These are phyloP conservation scores for Exophiala aquamarina DNA, from an alignment of 2,329 filamentous ascomycete species.

Conservation along the genomic window DNA sequence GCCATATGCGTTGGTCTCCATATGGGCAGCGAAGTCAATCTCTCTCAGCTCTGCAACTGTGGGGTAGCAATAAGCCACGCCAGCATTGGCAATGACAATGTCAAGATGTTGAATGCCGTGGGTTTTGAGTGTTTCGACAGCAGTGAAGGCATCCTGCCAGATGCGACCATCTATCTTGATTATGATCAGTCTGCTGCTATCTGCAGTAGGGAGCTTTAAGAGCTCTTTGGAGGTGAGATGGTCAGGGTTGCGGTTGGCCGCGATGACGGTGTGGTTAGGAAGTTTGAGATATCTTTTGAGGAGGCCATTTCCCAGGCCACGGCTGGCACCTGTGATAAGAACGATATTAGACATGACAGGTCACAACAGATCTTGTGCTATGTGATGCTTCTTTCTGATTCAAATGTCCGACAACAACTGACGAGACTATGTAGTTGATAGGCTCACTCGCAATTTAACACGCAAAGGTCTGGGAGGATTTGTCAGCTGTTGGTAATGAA, in stretches of 20 bases:
- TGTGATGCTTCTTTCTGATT: too few relatives aligned
- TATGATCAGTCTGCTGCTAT: slow-evolving; percentile 33
- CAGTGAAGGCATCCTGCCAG: slow-evolving; percentile 30
- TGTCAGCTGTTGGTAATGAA: too few relatives aligned
- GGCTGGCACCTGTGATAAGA: too few relatives aligned
- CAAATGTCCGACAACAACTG: too few relatives aligned
- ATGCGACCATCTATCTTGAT: slow-evolving; percentile 34
- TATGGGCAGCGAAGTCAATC: slow-evolving; percentile 28
- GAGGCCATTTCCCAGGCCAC: neutral
- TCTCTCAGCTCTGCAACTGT: slow-evolving; percentile 34
- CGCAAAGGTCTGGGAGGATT: too few relatives aligned
- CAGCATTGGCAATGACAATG: slow-evolving; percentile 41
- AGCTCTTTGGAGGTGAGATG: slow-evolving; percentile 31
- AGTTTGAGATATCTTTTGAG: slow-evolving; percentile 1
- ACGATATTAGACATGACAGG: too few relatives aligned
- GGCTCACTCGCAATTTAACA: too few relatives aligned
- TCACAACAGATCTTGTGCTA: too few relatives aligned
- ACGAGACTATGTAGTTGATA: too few relatives aligned
- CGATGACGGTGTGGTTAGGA: slow-evolving; percentile 34
- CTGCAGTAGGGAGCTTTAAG: slow-evolving; percentile 18
- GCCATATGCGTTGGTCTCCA: slow-evolving; percentile 34
- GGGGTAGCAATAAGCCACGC: slow-evolving; percentile 29
- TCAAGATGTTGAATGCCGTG: slow-evolving; percentile 35
- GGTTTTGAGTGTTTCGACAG: slow-evolving; percentile 29
- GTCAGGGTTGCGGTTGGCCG: slow-evolving; percentile 37